A percentile compares a stretch with the other conserved stretches of the same genome.
These are phyloP conservation scores for Fusarium nematophilum DNA, from an alignment of 2,329 filamentous ascomycete genomes.

Conservation along the genomic window DNA sequence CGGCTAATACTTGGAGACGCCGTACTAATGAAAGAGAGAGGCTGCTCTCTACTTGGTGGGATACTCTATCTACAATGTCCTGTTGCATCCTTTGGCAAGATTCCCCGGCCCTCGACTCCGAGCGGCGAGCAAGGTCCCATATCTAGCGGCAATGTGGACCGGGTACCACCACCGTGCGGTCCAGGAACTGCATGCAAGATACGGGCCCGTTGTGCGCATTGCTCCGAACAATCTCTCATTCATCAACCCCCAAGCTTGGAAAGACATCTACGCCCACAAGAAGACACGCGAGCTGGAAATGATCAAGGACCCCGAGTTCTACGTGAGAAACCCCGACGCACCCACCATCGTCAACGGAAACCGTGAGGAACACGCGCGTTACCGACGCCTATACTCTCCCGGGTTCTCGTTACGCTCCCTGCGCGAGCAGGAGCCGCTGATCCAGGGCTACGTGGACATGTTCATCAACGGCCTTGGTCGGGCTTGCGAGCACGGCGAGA, in stretches of 20 bases:
- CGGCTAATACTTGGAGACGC: neutral
- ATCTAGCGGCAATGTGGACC: conserved; percentile 1
- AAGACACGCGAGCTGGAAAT: conserved; percentile 15
- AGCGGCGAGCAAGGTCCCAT: conserved; percentile 14
- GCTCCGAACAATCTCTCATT: conserved; percentile 21
- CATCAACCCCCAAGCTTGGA: conserved; percentile 23
- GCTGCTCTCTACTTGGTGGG: neutral
- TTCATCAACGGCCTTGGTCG: conserved; percentile 2
- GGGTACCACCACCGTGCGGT: conserved; percentile 8
- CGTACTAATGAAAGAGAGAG: conserved; percentile 2
- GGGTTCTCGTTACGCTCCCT: conserved; percentile 17
- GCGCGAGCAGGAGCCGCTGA: conserved; percentile 19
- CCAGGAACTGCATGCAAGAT: conserved; percentile 15
- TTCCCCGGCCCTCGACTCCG: conserved; percentile 12
- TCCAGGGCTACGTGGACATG: conserved; percentile 11
- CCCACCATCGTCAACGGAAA: conserved; percentile 17
- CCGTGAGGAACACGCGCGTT: conserved; percentile 17
- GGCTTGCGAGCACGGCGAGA: conserved; percentile 15
- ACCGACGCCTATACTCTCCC: conserved; percentile 17
- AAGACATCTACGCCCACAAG: conserved; percentile 21
- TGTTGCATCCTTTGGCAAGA: conserved; percentile 14
- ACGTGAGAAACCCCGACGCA: conserved; percentile 13
- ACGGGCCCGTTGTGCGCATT: conserved; percentile 20
- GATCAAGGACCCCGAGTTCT: conserved; percentile 11
- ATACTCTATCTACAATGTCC: conserved; percentile 10